Base-by-base conservation (phyloP, 805 yeast genomes). In the Candida qinlingensis region DNA sequence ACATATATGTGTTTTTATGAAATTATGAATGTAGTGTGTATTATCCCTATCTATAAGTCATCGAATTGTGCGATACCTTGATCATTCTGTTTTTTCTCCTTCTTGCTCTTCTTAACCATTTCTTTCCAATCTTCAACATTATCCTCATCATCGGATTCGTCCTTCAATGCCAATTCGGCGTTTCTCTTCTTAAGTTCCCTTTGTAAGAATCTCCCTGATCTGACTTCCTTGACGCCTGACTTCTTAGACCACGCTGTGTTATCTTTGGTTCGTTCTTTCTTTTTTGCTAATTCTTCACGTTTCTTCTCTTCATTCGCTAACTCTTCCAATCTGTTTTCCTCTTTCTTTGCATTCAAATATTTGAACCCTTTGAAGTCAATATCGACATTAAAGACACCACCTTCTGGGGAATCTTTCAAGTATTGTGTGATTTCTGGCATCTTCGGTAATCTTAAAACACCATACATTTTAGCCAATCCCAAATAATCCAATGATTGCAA, bases 91-190 rank as follows among this genome's bases (percentile, higher is more conserved):
- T 64, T 66, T 64, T 81, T 84, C 54, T 72, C 72, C 65, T 74
- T 80, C 62, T 88, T 91, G 52, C 75, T 81, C 42, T 77, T 76
- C 53, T 79, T 69, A 1, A 92, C 85, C 27, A 84, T 59, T 31
- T 85, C 91, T 67, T 94, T 94, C 99, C 98, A 94, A 67, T 94
- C 98, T 39, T 71, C 67, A 44, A 76, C 83, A n/a, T 62, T 67
- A 11, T 60, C 65, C 11, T 71, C 79, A 31, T 62, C 69, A 25
- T 68, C 71, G 13, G 59, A 47, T 7, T 55, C 54, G 49, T 74
- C 76, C 50, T 83, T 86, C n/a, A 83, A 74, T 1, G 86, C 89
- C 35, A 57, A 30, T 42, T 81, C 87, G 52, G 83, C 71, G 55
- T 52, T 55, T 25, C 53, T 40, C 42, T 81, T 43, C 81, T 86